These are phyloP conservation scores for Sanguinoderma infundibulare DNA, from an alignment of 1,284 basidiomycete species.

Conservation along the genomic window DNA sequence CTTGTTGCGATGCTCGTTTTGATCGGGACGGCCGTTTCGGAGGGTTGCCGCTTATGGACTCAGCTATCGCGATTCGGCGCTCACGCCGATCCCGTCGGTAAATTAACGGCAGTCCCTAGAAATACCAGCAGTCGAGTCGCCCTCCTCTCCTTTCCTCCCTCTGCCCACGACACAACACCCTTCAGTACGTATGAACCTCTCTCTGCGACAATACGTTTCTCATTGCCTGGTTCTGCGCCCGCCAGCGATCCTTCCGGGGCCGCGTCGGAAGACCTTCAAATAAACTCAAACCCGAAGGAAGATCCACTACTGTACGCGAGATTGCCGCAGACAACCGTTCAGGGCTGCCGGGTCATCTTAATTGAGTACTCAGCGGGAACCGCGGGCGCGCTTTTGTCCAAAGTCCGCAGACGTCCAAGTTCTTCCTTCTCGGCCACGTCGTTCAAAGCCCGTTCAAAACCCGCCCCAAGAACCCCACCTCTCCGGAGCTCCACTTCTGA, in stretches of 20 bases:
- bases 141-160: not conserved
- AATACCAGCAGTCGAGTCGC: too few relatives aligned
- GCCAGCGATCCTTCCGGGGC: not conserved
- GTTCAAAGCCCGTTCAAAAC: not conserved
- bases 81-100: not conserved
- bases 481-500: not conserved
- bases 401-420: not conserved
- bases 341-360: conserved; percentile 1
- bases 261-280: not conserved
- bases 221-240: not conserved
- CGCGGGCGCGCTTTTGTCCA: not conserved
- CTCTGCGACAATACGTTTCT: not conserved
- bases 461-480: not conserved
- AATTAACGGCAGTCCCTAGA: too few relatives aligned
- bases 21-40: conserved; percentile 3
- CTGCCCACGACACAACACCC: not conserved
- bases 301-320: conserved; percentile 19
- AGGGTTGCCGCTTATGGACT: conserved; percentile 11
- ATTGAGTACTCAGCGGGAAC: conserved; percentile 4
- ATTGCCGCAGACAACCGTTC: conserved; percentile 16
- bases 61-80: conserved; percentile 11
- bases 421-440: not conserved
- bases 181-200: not conserved
- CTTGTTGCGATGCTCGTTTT: conserved; percentile 11
- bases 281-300: conserved; percentile 11